Evolutionary conservation across 1,284 basidiomycete species (phyloP), one percentile per base, ranked within the genome.

Genomic region (Cryptococcus sp.): DNA sequence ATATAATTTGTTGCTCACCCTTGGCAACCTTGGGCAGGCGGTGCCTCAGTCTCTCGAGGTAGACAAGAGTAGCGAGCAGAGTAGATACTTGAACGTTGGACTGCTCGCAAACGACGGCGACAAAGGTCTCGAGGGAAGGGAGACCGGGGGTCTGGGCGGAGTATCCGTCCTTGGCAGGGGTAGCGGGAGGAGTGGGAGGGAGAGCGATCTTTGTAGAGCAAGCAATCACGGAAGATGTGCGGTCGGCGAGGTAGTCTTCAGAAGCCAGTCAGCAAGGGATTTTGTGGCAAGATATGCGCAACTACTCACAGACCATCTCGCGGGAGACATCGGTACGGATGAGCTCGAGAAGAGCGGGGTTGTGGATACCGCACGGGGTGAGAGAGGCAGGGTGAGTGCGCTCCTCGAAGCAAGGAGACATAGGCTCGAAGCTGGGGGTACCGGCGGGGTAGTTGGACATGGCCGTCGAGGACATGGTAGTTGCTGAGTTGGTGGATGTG

Each of bases 61-160:
- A 98, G 70, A 98, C 84, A 73, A 98, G 84, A 22, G 94, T 97
- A 50, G 91, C 87, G 60, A 98, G 86, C 57, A 99, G 84, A 42
- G 93, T 98, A 16, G 92, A 85, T 3, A 91, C 91, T 78, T 94
- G 91, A 45, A 98, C 92, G 74, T 93, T 92, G 55, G 91, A 91
- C 72, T 86, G 84, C 69, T 88, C 83, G 70, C 94, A 88, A 56
- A 98, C 84, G 75, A 87, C 86, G 58, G 85, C 81, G 76, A 99
- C 93, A 80, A 98, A 99, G 55, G 88, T 84, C 72, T 94, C 88
- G 56, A 99, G 83, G 44, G 87, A 84, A 6, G 88, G 88, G n/a
- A 91, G 81, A 61, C 69, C 80, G 17, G 68, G 85, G 56, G 85
- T 84, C 50, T 82, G 81, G 2, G 85, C 83, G 16, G 59, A 52